Percentiles rank a stretch among this genome's conserved stretches.
Evolutionary conservation across 2,329 filamentous ascomycete species (phyloP).

Genomic region (Rhynchosporium secalis): DNA sequence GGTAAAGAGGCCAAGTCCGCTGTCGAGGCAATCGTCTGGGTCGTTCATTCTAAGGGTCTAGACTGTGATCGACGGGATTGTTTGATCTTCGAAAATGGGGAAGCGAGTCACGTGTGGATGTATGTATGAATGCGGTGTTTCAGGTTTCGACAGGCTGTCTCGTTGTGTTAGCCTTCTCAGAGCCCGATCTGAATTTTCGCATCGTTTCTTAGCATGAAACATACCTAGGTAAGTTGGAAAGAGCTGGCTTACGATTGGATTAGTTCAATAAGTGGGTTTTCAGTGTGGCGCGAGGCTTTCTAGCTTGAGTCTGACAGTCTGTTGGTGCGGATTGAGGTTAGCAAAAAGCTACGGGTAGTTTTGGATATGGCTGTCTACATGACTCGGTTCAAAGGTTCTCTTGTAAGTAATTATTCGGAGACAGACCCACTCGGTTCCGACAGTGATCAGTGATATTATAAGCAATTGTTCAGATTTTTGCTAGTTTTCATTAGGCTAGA

Average conservation of each 20-base stretch:
- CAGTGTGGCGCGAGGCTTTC: not conserved
- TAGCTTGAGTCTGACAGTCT: not conserved
- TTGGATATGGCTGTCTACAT: too few species aligned
- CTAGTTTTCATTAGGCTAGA: slow-evolving; percentile 2
- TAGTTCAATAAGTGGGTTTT: not conserved
- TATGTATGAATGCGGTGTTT: not conserved
- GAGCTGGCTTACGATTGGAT: not conserved
- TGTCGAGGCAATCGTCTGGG: slow-evolving; percentile 6
- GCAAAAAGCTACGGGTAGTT: too few species aligned
- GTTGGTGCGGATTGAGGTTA: not conserved
- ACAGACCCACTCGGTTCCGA: not conserved
- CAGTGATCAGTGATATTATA: not conserved
- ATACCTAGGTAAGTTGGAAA: not conserved
- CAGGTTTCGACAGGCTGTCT: slow-evolving; percentile 1
- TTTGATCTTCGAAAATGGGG: slow-evolving; percentile 13
- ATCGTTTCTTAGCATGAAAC: not conserved
- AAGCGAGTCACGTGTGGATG: slow-evolving; percentile 25
- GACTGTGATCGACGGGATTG: not conserved
- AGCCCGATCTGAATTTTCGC: not conserved
- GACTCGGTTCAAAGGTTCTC: too few species aligned
- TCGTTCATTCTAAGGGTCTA: not conserved
- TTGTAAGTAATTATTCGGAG: not conserved
- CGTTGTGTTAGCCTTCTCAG: not conserved
- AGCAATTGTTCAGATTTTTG: not conserved
- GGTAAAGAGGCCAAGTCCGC: slow-evolving; percentile 61